A percentile compares a stretch with the other conserved stretches of the same genome.
Evolutionary conservation across 192 early-diverging fungal genomes (phyloP).

Genomic region (Coemansia sp.): DNA sequence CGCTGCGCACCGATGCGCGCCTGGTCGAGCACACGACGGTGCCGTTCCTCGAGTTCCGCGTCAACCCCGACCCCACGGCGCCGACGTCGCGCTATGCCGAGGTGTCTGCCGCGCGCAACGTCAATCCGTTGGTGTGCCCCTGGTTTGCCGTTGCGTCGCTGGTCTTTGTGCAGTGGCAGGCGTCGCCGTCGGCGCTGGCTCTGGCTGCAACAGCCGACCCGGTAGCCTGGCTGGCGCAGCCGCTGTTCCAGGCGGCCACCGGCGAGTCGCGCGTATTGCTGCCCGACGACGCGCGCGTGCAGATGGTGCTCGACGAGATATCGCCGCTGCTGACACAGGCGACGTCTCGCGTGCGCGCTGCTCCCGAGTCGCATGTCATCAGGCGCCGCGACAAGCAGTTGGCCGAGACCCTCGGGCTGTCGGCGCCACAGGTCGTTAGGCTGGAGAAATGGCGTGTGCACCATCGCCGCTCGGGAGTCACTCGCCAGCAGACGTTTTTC

Average conservation of each 20-base stretch:
- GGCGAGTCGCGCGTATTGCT: slow-evolving; percentile 47
- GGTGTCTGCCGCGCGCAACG: slow-evolving; percentile 43
- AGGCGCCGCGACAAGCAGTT: slow-evolving; percentile 47
- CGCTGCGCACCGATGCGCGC: slow-evolving; percentile 44
- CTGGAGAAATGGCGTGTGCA: slow-evolving; percentile 54
- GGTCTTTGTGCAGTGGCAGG: slow-evolving; percentile 50
- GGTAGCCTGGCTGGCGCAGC: slow-evolving; percentile 41
- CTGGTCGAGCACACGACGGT: slow-evolving; percentile 53
- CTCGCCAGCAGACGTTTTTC: slow-evolving; percentile 52
- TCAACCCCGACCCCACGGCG: slow-evolving; percentile 41
- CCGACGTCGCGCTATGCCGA: slow-evolving; percentile 46
- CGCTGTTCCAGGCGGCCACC: slow-evolving; percentile 45
- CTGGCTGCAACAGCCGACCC: slow-evolving; percentile 35
- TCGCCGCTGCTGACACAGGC: slow-evolving; percentile 40
- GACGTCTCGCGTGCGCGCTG: slow-evolving; percentile 12
- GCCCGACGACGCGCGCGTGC: slow-evolving; percentile 49
- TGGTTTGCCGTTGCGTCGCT: slow-evolving; percentile 48
- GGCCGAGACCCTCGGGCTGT: slow-evolving; percentile 48
- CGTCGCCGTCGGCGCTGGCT: slow-evolving; percentile 45
- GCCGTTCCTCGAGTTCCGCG: slow-evolving; percentile 53
- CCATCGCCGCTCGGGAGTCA: slow-evolving; percentile 48
- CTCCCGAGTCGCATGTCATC: slow-evolving; percentile 41
- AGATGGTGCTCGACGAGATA: slow-evolving; percentile 49
- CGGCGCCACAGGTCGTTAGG: slow-evolving; percentile 47
- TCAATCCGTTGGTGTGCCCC: slow-evolving; percentile 36